Evolutionary conservation across 805 yeast species (phyloP).

Genomic region (Ogataea paradorogensis): DNA sequence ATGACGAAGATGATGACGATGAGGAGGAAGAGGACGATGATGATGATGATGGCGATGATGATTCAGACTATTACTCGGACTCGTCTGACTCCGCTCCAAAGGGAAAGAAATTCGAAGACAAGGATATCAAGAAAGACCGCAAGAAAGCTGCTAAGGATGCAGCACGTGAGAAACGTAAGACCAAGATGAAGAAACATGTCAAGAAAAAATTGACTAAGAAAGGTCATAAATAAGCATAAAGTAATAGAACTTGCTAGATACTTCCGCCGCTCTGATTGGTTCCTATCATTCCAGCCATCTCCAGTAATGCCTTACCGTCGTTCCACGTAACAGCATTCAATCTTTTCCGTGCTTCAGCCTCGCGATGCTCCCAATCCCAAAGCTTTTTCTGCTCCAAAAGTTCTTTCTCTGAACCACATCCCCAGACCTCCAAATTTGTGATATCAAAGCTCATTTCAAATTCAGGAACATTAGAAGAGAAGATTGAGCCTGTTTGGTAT

Average conservation of each 20-base stretch:
- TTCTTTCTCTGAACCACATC: constrained; percentile 79
- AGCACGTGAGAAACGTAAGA: constrained; percentile 73
- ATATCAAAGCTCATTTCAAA: constrained; percentile 72
- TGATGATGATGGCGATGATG: constrained; percentile 23
- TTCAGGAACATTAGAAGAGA: constrained; percentile 30
- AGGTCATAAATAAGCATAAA: constrained; percentile 22
- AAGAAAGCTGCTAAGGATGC: constrained; percentile 75
- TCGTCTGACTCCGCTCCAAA: constrained; percentile 34
- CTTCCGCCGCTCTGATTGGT: constrained; percentile 48
- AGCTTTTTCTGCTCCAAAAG: constrained; percentile 69
- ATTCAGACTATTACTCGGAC: constrained; percentile 4
- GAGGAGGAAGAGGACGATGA: constrained; percentile 24
- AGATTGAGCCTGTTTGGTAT: constrained; percentile 38
- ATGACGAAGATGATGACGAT: constrained; percentile 26
- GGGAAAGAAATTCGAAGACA: constrained; percentile 78
- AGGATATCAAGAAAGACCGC: constrained; percentile 71
- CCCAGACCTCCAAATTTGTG: constrained; percentile 86
- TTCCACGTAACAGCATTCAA: constrained; percentile 64
- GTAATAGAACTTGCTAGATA: constrained; percentile 26
- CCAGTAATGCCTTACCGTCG: constrained; percentile 82
- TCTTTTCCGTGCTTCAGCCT: constrained; percentile 73
- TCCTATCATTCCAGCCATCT: constrained; percentile 70
- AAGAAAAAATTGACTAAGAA: constrained; percentile 74
- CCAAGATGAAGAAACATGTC: constrained; percentile 77
- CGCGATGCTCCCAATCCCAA: constrained; percentile 92